A percentile compares a stretch with the other conserved stretches of the same genome.
These are phyloP conservation scores for Achlya hypogyna DNA, from an alignment of 352 stramenopile species.

Conservation along the genomic window DNA sequence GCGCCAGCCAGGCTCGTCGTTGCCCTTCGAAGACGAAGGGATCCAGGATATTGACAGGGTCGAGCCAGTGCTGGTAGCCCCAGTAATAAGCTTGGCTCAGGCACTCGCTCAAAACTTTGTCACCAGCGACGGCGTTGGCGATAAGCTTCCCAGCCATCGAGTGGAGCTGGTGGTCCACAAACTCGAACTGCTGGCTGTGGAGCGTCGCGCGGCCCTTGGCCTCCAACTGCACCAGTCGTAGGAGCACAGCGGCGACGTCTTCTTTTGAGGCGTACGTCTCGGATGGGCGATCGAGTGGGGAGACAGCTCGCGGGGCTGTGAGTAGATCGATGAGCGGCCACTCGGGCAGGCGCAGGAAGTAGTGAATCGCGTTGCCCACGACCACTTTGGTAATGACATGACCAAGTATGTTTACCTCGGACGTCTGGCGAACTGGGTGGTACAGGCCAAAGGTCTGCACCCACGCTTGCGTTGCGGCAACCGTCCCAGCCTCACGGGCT, in stretches of 20 bases:
- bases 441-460: slow-evolving; percentile 1
- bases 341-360: slow-evolving; percentile 9
- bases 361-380: slow-evolving; percentile 9
- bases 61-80: slow-evolving; percentile 16
- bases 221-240: not conserved
- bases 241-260: not conserved
- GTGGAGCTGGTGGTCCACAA: not conserved
- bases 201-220: not conserved
- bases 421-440: not conserved
- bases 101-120: not conserved
- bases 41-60: slow-evolving; percentile 12
- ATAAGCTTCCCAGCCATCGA: not conserved
- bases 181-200: not conserved
- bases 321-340: not conserved
- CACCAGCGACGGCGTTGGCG: not conserved
- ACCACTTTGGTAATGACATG: slow-evolving; percentile 4
- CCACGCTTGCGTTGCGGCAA: not conserved
- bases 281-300: not conserved
- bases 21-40: not conserved
- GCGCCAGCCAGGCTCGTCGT: not conserved
- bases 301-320: not conserved
- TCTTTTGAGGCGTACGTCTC: not conserved
- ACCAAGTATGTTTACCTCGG: not conserved
- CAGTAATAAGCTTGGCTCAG: not conserved
- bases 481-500: slow-evolving; percentile 5